Base-by-base conservation (phyloP, 768 basidiomycete genomes). In the Hygrocybe coccinea region DNA sequence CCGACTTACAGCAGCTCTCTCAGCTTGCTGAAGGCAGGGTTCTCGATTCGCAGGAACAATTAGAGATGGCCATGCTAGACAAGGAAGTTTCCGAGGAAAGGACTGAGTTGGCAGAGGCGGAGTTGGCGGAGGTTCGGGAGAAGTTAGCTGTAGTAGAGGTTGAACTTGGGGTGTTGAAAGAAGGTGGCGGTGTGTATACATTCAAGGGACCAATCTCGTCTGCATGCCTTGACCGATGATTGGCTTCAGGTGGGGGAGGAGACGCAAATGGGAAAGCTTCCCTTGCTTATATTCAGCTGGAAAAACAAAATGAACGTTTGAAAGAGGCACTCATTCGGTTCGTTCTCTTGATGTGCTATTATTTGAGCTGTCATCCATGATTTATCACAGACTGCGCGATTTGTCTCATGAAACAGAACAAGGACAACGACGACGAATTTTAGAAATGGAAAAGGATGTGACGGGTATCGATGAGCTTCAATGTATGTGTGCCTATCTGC, bases 61-160 rank as follows among this genome's bases (percentile, higher is more conserved):
- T 98, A 37, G 97, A 99, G 73, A 93, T 97, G 87, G 79, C 85
- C 2, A 90, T 90, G 80, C 72, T 99, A 62, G 97, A 99, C 67
- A 93, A 92, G 71, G 97, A 99, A 68, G 85, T 98, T 37, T 95
- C 95, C 0, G 97, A 98, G 66, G 95, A 97, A 69, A 83, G 84
- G 56, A 86, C 89, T 0, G 95, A 97, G 69, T 66, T 82, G 2
- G 86, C 86, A 0, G 86, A 92, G 66, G 69, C 77, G 0, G 92
- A 94, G 65, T 64, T 94, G 49, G 91, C 89, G 61, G 87, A 86
- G 52, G 65, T 87, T 56, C 87, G 79, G 62, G 95, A 97, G 70
- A 81, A 78, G 61, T 59, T 91, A 47, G 90, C 88, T 5, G 81
- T 87, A 45, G 60, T 87, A 29, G 88, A 97, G 65, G 86, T 97